These are phyloP conservation scores for Euphorbia celastroides DNA, from an alignment of 441 rosid genomes.

Conservation along the genomic window DNA sequence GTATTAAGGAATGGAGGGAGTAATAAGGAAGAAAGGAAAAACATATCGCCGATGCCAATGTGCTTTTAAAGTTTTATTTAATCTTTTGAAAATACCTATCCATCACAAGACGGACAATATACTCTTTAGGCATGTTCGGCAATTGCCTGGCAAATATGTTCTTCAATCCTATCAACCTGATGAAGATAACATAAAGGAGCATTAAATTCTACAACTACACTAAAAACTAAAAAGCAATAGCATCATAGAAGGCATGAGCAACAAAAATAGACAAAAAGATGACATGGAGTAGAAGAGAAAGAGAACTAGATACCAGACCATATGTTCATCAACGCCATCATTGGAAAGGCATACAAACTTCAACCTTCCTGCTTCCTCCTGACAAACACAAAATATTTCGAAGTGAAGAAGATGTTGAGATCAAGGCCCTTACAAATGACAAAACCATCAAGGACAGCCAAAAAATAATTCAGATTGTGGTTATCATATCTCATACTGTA, in stretches of 20 bases:
- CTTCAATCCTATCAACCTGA: constrained; percentile 97
- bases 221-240: constrained; percentile 4
- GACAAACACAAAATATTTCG: constrained; percentile 13
- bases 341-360: constrained; percentile 77
- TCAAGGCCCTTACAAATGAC: background rate
- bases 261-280: background rate
- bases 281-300: constrained; percentile 7
- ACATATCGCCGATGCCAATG: too few relatives aligned
- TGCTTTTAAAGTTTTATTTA: constrained; percentile 6
- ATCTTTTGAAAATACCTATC: constrained; percentile 56
- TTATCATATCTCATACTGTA: too few relatives aligned
- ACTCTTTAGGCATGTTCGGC: constrained; percentile 99
- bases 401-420: background rate
- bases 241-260: constrained; percentile 1
- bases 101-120: constrained; percentile 98
- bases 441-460: too few relatives aligned
- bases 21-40: background rate
- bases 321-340: constrained; percentile 84
- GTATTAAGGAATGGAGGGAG: too few relatives aligned
- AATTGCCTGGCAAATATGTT: constrained; percentile 95
- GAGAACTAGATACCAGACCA: constrained; percentile 79
- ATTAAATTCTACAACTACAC: constrained; percentile 1
- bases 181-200: constrained; percentile 15
- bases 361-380: constrained; percentile 96
- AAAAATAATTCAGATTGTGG: background rate